These are phyloP conservation scores for Suillus luteus DNA, from an alignment of 768 basidiomycete genomes.

Conservation along the genomic window DNA sequence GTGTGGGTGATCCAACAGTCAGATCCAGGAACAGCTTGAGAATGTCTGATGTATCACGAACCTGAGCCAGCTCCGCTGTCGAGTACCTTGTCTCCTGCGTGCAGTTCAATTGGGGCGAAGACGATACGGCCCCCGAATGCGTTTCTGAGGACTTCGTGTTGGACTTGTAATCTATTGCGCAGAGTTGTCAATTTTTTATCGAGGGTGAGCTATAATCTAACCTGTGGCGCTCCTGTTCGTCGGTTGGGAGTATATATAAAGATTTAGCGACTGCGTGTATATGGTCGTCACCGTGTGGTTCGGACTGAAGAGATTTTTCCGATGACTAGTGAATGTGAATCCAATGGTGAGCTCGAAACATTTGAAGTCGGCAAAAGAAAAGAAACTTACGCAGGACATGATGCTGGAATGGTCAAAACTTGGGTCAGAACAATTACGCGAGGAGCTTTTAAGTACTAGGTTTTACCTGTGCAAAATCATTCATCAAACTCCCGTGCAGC, in stretches of 20 bases:
- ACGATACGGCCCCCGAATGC: conserved; percentile 26
- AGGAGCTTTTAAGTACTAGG: not conserved
- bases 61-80: conserved; percentile 27
- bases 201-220: not conserved
- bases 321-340: not conserved
- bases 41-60: conserved; percentile 4
- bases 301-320: not conserved
- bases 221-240: conserved; percentile 30
- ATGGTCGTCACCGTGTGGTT: not conserved
- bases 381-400: not conserved
- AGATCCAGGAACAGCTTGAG: not conserved
- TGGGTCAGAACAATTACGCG: too few relatives aligned
- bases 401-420: not conserved
- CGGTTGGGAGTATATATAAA: conserved; percentile 27
- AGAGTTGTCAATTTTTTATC: not conserved
- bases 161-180: conserved; percentile 16
- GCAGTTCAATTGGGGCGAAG: conserved; percentile 19
- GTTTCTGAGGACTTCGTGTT: conserved; percentile 25
- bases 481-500: not conserved
- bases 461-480: not conserved
- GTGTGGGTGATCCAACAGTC: not conserved
- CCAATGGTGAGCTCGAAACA: not conserved
- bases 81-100: conserved; percentile 23
- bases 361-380: not conserved
- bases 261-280: not conserved